These are phyloP conservation scores for Solanum hybrid DNA, from an alignment of 305 asterid genomes.

Conservation along the genomic window DNA sequence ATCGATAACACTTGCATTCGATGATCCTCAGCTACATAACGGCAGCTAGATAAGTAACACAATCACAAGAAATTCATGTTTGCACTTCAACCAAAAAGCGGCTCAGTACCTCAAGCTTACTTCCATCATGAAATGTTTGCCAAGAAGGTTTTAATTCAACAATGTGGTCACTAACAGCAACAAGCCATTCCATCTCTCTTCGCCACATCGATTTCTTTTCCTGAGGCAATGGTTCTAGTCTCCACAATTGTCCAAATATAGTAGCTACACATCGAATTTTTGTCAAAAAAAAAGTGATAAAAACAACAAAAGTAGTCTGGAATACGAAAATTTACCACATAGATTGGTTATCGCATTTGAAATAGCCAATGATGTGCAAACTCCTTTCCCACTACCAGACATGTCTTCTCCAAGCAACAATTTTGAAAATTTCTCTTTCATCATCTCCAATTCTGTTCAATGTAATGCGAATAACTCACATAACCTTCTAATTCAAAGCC, in stretches of 20 bases:
- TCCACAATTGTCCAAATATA: constrained; percentile 89
- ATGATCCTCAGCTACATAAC: not conserved
- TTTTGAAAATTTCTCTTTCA: constrained; percentile 84
- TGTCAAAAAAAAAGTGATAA: not conserved
- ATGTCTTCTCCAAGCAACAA: constrained; percentile 94
- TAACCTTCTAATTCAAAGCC: not conserved
- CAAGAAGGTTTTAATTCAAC: constrained; percentile 73
- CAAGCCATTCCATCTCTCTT: constrained; percentile 89
- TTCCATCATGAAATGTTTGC: constrained; percentile 77
- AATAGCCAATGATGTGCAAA: constrained; percentile 72
- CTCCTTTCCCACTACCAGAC: constrained; percentile 98
- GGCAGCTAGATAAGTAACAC: not conserved
- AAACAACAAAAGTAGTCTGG: not conserved
- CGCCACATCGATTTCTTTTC: constrained; percentile 82
- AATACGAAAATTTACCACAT: constrained; percentile 38
- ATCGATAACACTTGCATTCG: not conserved
- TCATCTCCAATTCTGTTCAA: constrained; percentile 64
- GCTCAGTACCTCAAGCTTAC: constrained; percentile 45
- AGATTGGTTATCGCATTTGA: constrained; percentile 90
- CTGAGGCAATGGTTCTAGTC: constrained; percentile 65
- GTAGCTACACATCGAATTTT: constrained; percentile 40
- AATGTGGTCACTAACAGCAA: constrained; percentile 74
- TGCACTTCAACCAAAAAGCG: not conserved
- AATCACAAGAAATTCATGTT: not conserved
- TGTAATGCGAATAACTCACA: not conserved